Evolutionary conservation across 2,329 filamentous ascomycete species (phyloP).

Genomic region (Alternaria sp.): DNA sequence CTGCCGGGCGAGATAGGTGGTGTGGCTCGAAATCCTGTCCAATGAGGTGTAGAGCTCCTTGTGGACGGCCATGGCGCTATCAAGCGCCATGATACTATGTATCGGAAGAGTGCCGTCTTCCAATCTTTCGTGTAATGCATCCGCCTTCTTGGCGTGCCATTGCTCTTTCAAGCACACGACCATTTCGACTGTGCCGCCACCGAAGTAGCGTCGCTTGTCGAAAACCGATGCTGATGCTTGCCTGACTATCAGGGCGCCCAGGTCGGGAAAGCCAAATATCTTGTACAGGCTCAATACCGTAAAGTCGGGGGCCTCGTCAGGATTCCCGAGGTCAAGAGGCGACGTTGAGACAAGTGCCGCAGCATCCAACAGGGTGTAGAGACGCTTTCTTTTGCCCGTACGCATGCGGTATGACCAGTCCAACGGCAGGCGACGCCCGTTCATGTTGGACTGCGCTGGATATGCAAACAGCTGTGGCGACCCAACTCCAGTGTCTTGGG

Average conservation of each 20-base stretch:
- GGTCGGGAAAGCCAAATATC: slow-evolving; percentile 95
- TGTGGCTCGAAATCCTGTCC: slow-evolving; percentile 72
- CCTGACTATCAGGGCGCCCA: slow-evolving; percentile 83
- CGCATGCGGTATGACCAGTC: slow-evolving; percentile 64
- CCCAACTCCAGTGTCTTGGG: slow-evolving; percentile 20
- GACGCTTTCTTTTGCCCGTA: slow-evolving; percentile 49
- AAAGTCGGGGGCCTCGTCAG: slow-evolving; percentile 76
- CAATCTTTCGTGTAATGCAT: slow-evolving; percentile 76
- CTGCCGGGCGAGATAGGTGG: slow-evolving; percentile 65
- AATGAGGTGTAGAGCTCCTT: slow-evolving; percentile 73
- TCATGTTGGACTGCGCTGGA: slow-evolving; percentile 92
- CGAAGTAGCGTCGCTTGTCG: slow-evolving; percentile 78
- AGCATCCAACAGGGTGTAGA: slow-evolving; percentile 81
- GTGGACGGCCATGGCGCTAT: slow-evolving; percentile 75
- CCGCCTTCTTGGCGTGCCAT: slow-evolving; percentile 81
- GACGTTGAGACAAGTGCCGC: slow-evolving; percentile 81
- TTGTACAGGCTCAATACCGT: slow-evolving; percentile 90
- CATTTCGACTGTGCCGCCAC: slow-evolving; percentile 92
- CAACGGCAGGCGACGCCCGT: slow-evolving; percentile 76
- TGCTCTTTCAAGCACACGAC: slow-evolving; percentile 77
- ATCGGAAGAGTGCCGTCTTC: slow-evolving; percentile 93
- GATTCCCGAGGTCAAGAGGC: slow-evolving; percentile 71
- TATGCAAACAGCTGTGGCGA: slow-evolving; percentile 72
- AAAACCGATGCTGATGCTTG: slow-evolving; percentile 72
- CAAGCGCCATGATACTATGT: slow-evolving; percentile 85